Evolutionary conservation across 371 early-diverging fungal species (phyloP), one percentile per base, ranked within the genome.

Genomic region (Mortierella sp.): DNA sequence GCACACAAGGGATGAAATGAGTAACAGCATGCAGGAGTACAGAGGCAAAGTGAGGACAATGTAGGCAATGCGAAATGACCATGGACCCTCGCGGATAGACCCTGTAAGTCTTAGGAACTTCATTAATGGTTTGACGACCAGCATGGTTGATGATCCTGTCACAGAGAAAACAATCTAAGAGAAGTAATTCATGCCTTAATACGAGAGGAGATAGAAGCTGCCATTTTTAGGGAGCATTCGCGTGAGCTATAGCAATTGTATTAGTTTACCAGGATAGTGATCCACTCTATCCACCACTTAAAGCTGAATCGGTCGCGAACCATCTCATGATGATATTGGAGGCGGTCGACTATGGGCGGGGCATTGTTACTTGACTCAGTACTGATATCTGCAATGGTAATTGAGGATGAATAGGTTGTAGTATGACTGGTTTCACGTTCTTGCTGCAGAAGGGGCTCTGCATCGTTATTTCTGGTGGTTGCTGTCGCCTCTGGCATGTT

Each of bases 21-120:
- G 39, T 10, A 87, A 58, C n/a, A 89, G 73, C 71, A 89, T 81
- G 24, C 78, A 57, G 32, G 85, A 84, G 64, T 88, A 89, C 11
- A 88, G 62, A 4, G 88, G 89, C 16, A 88, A 64, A 3, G 87
- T 88, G 24, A 85, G 84, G 10, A 72, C 54, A 16, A 89, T 68
- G 59, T 87, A 89, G 12, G 77, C 69, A 18, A 87, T 55, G 20
- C 88, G 77, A 75, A 78, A 89, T 12, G 74, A 67, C 88, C 88
- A 88, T 30, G 89, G 89, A 1, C 89, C 88, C 14, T 86, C 86
- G 24, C 68, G 64, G 20, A 84, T 71, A 1, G 83, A 73, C n/a
- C 87, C 87, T 69, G 52, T 61, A 18, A 79, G 37, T 4, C 75
- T 72, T 11, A 79, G 59, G 2, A 66, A 62, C 26, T 65, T 68